Evolutionary conservation across 352 stramenopile genomes (phyloP), one percentile per base, ranked within the genome.

Genomic region (Phytophthora macrochlamydospora): DNA sequence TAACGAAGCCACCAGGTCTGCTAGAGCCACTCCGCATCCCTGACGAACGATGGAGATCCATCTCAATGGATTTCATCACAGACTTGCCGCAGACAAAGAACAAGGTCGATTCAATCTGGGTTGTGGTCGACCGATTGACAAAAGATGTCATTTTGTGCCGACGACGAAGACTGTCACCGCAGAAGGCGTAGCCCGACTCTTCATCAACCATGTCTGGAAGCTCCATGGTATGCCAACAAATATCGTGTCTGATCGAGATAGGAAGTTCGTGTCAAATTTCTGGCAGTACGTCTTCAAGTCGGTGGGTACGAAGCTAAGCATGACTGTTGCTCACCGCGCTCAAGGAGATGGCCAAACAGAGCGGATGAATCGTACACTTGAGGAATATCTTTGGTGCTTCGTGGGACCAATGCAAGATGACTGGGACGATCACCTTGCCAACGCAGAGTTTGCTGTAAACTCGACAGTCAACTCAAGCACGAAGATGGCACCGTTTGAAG

Each of bases 61-160:
- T 68, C 4, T 62, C 35, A 1, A 68, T 62, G 52, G 46, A 49
- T 29, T 67, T 67, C 44, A 67, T 61, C 33, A 67, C 51, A 0
- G 59, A 37, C 33, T 53, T 53, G 30, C 46, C 46, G 4, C 5
- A 33, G 24, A 38, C 46, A 4, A 37, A 53, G 14, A 46, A 14
- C 5, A 18, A 51, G 33, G 58, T 59, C 14, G 32, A 69, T 44
- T 53, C 48, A 0, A 61, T 69, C 28, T 66, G 43, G 33, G 48
- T 65, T 13, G 56, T 67, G 13, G 33, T 67, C 4, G 63, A 71
- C 24, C 29, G 57, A n/a, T 37, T 73, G 57, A 31, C 56, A 69
- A 66, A 18, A 32, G 66, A 7, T 62, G 51, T 13, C 11, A 56
- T 8, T 65, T 61, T 7, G n/a, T 61, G 0, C 11, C 33, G 0